Evolutionary conservation across 306 rosid species (phyloP), one percentile per base, ranked within the genome.

Genomic region (Vigna reflexopilosa): DNA sequence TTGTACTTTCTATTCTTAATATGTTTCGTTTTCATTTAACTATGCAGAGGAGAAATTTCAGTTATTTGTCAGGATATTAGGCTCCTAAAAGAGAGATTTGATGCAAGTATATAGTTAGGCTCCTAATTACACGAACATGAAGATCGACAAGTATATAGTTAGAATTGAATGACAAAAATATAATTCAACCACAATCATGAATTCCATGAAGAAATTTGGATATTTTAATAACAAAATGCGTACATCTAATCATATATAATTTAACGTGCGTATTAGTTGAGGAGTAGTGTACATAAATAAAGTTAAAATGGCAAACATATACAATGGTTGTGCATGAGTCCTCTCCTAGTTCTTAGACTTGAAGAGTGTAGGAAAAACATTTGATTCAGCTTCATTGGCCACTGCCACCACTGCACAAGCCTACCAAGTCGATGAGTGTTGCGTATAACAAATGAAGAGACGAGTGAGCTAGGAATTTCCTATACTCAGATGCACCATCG

Each of bases 1-100:
- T 68, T 7, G 4, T 3, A 55, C 44, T 58, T 67, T 48, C 36
- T 61, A 42, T 38, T 61, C 45, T 56, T 56, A 38, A 22, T 52
- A 1, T 15, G 6, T 73, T 30, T 79, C 16, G 59, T 70, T 79
- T 15, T 65, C 61, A 38, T 76, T 72, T 74, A 8, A 65, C 77
- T 66, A 56, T 61, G 88, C 93, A 94, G 97, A 77, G 97, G 97
- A 82, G 96, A 94, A 84, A 89, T 91, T 48, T 90, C 94, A 49
- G 98, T 94, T 36, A 90, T 90, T 57, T 90, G 96, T 75, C 85
- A 90, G 83, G 97, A 94, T 64, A 87, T 91, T 57, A 77, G 81
- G 75, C 88, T 82, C 76, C 87, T 95, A 77, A 95, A 93, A 74
- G 96, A 87, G 64, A 95, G 88, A 82, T 95, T 93, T 82, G 99